Conservation (phyloP, 805 yeast species). For the Metschnikowia henanensis region DNA sequence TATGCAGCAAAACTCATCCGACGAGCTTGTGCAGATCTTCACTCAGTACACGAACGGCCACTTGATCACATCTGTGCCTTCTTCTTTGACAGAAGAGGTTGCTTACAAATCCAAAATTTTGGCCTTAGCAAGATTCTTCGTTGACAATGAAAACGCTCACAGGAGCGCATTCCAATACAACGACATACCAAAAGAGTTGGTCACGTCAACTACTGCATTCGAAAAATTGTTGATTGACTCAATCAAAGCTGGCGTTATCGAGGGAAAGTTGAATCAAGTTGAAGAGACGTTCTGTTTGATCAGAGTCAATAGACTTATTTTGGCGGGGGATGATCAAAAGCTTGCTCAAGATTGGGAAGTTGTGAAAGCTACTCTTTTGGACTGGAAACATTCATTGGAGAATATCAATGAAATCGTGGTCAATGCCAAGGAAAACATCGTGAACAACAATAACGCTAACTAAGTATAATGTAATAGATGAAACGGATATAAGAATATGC, state of each 20-base stretch:
- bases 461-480: constrained; percentile 12
- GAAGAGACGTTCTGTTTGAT: constrained; percentile 40
- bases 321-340: constrained; percentile 37
- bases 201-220: constrained; percentile 31
- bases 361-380: constrained; percentile 33
- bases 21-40: constrained; percentile 31
- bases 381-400: constrained; percentile 42
- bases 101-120: constrained; percentile 39
- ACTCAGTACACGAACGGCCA: constrained; percentile 37
- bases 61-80: constrained; percentile 25
- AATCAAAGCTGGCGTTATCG: constrained; percentile 44
- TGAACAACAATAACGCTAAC: constrained; percentile 23
- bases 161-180: constrained; percentile 33
- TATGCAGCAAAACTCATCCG: constrained; percentile 25
- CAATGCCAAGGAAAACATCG: constrained; percentile 44
- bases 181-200: constrained; percentile 35
- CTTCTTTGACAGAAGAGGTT: constrained; percentile 25
- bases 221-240: constrained; percentile 42
- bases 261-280: constrained; percentile 46
- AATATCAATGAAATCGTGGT: constrained; percentile 43
- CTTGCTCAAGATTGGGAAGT: constrained; percentile 35
- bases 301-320: constrained; percentile 40
- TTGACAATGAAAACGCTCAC: constrained; percentile 23
- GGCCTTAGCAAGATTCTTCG: constrained; percentile 40
- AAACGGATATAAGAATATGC: background rate